Percentiles rank a stretch among this genome's conserved stretches.
phyloP scores from a whole-genome alignment of 2,329 filamentous ascomycete genomes.

The Colletotrichum cordylinicola region DNA sequence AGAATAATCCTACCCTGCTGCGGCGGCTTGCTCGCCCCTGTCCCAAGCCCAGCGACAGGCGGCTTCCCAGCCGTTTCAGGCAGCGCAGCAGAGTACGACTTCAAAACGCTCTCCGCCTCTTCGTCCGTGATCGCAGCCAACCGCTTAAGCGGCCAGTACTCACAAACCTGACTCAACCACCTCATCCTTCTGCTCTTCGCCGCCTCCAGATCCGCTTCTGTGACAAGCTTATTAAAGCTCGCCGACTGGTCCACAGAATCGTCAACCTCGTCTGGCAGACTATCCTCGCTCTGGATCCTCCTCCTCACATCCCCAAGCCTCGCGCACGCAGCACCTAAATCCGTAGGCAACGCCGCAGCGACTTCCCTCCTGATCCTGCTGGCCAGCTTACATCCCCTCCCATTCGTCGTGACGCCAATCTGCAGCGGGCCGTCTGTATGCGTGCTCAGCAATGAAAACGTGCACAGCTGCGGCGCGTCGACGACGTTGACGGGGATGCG shows the following conservation, averaged over 20 bases:
- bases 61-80: neutral
- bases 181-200: constrained; percentile 83
- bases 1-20: constrained; percentile 77
- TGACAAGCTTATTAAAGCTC: constrained; percentile 83
- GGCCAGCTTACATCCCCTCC: constrained; percentile 91
- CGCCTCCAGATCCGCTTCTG: constrained; percentile 74
- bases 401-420: constrained; percentile 94
- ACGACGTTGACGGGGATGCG: constrained; percentile 93
- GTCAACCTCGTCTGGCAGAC: constrained; percentile 50
- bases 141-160: constrained; percentile 93
- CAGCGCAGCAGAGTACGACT: constrained; percentile 62
- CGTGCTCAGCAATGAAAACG: constrained; percentile 88
- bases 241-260: constrained; percentile 78
- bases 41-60: neutral
- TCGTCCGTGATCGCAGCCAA: constrained; percentile 80
- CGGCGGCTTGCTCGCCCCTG: neutral
- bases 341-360: constrained; percentile 75
- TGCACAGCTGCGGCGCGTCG: constrained; percentile 85
- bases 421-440: constrained; percentile 91
- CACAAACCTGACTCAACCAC: constrained; percentile 95
- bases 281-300: constrained; percentile 77
- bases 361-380: constrained; percentile 90
- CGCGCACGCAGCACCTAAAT: constrained; percentile 79
- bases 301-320: constrained; percentile 76
- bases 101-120: constrained; percentile 79